These are phyloP conservation scores for Haematococcus lacustris DNA, from an alignment of 139 green algal genomes.

Conservation along the genomic window DNA sequence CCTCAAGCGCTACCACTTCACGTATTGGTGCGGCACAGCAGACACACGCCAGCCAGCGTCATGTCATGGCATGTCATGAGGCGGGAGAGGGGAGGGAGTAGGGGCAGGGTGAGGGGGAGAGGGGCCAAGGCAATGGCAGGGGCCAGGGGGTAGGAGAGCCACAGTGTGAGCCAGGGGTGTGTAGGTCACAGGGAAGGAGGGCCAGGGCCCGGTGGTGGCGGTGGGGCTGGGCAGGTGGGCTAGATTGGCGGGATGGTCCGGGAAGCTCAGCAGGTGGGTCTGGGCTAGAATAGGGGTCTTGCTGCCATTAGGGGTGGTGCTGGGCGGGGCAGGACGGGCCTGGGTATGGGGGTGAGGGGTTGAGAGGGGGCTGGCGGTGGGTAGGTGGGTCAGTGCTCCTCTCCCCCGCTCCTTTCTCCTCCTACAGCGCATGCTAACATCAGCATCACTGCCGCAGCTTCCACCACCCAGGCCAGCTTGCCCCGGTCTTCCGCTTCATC, in stretches of 20 bases:
- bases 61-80: not conserved
- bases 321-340: no score
- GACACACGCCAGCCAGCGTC: not conserved
- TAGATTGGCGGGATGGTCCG: no score
- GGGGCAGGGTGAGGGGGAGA: not conserved
- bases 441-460: not conserved
- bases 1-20: conserved; percentile 82
- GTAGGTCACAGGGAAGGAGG: not conserved
- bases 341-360: not conserved
- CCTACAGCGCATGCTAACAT: not conserved
- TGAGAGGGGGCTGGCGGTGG: no score
- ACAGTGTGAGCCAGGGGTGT: not conserved
- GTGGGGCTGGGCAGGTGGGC: no score
- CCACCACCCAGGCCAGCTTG: not conserved
- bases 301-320: no score
- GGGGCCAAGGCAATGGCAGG: not conserved
- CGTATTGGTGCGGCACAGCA: conserved; percentile 59
- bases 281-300: no score
- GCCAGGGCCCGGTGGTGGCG: no score
- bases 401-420: not conserved
- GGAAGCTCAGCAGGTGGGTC: no score
- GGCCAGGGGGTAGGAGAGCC: not conserved
- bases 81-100: not conserved
- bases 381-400: not conserved
- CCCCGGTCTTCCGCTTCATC: not conserved